phyloP scores from a whole-genome alignment of 257 asterid genomes.

The Anisodus tanguticus region DNA sequence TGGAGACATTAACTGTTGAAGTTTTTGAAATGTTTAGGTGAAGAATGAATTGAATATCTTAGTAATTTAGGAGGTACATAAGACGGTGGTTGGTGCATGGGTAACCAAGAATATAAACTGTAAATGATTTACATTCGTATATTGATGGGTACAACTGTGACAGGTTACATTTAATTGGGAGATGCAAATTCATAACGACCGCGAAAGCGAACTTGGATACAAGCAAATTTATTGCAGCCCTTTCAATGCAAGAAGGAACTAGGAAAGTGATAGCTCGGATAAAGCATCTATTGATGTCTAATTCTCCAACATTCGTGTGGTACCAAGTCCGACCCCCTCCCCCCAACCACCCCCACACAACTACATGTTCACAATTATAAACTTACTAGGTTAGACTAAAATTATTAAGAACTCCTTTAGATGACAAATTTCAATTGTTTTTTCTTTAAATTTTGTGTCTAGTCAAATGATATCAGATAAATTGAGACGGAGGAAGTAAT shows the following conservation, averaged over 20 bases:
- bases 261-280: neutral
- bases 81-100: constrained; percentile 8
- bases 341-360: neutral
- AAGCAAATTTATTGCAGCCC: neutral
- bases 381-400: too few species aligned
- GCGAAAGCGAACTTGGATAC: neutral
- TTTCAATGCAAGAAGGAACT: constrained; percentile 14
- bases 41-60: neutral
- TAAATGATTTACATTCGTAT: neutral
- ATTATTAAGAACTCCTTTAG: too few species aligned
- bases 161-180: constrained; percentile 15
- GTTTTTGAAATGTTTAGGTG: neutral
- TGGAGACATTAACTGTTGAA: neutral
- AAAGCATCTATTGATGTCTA: neutral
- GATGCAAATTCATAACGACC: constrained; percentile 24
- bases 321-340: neutral
- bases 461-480: too few species aligned
- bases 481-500: too few species aligned
- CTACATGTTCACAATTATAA: too few species aligned
- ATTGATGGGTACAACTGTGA: neutral
- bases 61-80: neutral
- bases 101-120: constrained; percentile 16
- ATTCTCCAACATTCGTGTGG: constrained; percentile 1
- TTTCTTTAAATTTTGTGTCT: too few species aligned
- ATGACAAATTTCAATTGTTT: too few species aligned